Evolutionary conservation across 2,329 filamentous ascomycete species (phyloP), one percentile per base, ranked within the genome.

Genomic region (Pestalotiopsis sp.): DNA sequence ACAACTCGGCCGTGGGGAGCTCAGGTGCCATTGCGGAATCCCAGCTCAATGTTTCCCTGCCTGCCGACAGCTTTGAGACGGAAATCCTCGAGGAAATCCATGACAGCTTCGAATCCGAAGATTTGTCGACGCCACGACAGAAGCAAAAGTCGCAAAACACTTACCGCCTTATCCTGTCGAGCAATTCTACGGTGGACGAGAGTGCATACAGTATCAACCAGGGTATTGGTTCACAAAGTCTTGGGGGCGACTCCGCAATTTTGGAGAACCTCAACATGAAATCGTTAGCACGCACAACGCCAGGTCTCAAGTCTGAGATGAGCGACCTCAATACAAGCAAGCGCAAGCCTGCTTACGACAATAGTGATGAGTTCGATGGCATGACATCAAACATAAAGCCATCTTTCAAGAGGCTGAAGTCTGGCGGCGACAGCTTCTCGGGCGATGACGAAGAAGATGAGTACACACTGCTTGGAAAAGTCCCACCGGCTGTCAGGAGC

Each of bases 401-500:
- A 3, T 82, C 80, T 0, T 84, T 88, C 75, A 90, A 90, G 75
- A 80, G 87, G 71, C 79, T 89, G 17, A 87, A 86, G 70, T 88
- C 88, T 0, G 83, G 85, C 64, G 78, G 76, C 2, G 80, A 82
- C 56, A 81, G 82, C 20, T 66, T 80, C 14, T 71, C 77, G 6
- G 76, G 81, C 23, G 76, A 80, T 13, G 74, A 80, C 1, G 71
- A 83, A 13, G 79, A 79, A 39, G 68, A 82, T 9, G 80, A 81
- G 68, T 82, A 80, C 64, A 80, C 77, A 49, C 77, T 88, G 14
- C 79, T 88, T 52, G 83, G 82, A 2, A 80, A 81, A 36, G 78
- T 90, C 2, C 85, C 87, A 23, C 83, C 84, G 25, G 81, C 88
- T 63, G 77, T 77, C 64, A 83, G 82, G 66, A 81, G 82, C 23